Conservation (phyloP, 306 rosid species). For the Sophora flavescens region DNA sequence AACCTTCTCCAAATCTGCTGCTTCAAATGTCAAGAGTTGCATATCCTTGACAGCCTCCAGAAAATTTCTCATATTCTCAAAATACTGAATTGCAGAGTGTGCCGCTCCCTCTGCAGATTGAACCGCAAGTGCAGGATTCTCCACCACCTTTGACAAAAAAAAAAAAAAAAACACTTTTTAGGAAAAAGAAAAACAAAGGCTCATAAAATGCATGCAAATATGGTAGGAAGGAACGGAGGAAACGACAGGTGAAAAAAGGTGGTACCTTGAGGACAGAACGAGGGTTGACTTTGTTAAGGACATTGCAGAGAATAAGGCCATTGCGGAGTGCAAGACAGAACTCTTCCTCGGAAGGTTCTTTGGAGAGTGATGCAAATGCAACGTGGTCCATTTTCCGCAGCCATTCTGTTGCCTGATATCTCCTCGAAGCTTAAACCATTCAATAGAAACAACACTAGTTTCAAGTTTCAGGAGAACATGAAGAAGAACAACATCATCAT, state of each 20-base stretch:
- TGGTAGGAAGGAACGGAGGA: background rate
- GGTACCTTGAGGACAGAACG: conserved; percentile 88
- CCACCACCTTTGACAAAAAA: conserved; percentile 73
- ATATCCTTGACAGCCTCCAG: conserved; percentile 92
- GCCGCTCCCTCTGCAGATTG: conserved; percentile 89
- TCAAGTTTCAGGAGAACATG: too few relatives aligned
- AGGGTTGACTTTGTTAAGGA: conserved; percentile 95
- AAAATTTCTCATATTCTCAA: conserved; percentile 96
- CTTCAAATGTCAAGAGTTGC: conserved; percentile 94
- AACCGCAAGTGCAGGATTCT: conserved; percentile 71
- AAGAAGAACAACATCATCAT: background rate
- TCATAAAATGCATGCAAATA: background rate
- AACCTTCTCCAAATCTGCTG: conserved; percentile 96
- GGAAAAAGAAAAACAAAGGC: background rate
- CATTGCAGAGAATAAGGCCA: conserved; percentile 98
- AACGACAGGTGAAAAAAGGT: background rate
- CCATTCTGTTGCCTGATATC: conserved; percentile 95
- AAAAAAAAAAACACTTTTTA: background rate
- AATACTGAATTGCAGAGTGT: conserved; percentile 97
- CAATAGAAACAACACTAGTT: background rate
- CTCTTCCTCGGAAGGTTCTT: conserved; percentile 85
- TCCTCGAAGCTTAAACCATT: conserved; percentile 67
- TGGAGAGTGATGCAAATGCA: conserved; percentile 63
- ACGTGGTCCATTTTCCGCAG: conserved; percentile 83
- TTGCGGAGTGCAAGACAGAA: conserved; percentile 85